Base-by-base conservation (phyloP, 768 basidiomycete species). In the Leccinum barrowsii region DNA sequence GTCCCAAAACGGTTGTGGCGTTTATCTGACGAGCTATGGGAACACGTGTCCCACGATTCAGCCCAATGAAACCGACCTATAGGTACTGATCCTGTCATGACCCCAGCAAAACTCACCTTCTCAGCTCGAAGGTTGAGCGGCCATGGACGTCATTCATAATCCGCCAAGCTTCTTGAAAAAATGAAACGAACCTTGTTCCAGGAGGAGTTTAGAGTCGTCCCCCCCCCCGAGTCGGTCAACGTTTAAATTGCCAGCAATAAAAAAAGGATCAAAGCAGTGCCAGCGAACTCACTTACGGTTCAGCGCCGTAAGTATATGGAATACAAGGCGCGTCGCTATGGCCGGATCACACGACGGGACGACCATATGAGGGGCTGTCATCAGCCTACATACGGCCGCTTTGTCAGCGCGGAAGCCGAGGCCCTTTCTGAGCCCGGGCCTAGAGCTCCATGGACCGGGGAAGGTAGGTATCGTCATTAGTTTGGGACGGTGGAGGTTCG, bases 301-400 rank as follows among this genome's bases (percentile, higher is more conserved):
- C 30, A 11, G 30, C 30, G 48, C 26, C 11, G 52, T 59, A 48
- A 19, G 22, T 37, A 57, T 54, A n/a, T 48, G 55, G 34, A 71
- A 59, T 67, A 70, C 61, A 69, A 73, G 30, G 64, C 15, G 64
- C 15, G 50, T 35, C 57, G 47, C 54, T 47, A 42, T 49, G 34
- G 19, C 28, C 44, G 21, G 7, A 17, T 55, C 44, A 46, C 22
- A 24, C 50, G 30, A 5, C 17, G 17, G 8, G 17, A 13, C 17
- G n/a, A 15, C 49, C 17, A n/a, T n/a, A 34, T 11, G 53, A 50
- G 52, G 2, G 2, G 37, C 7, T 17, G 26, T 28, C 21, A 26
- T 42, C n/a, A 0, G 30, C 24, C 24, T 24, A 24, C 24, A 24
- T 24, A 52, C 50, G 47, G 59, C 19, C 10, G 47, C 19, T 44